Percentiles rank a stretch among this genome's conserved stretches.
Conservation (phyloP, 306 rosid genomes). For the Myrica gale region DNA sequence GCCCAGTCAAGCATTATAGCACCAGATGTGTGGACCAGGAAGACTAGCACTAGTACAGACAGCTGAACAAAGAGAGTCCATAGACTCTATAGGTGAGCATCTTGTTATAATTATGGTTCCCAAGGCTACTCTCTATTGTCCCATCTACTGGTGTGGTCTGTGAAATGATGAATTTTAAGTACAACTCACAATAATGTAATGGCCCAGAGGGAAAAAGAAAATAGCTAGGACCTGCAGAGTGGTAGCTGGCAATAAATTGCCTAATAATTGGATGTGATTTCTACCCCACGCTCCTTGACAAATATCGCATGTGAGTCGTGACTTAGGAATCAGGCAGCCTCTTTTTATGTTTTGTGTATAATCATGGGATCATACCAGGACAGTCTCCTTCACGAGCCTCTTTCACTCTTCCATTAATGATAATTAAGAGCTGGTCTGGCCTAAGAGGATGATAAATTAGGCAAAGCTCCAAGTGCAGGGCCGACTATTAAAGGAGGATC, state of each 20-base stretch:
- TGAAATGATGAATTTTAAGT: constrained; percentile 33
- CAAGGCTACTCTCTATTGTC: not conserved
- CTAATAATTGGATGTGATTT: constrained; percentile 41
- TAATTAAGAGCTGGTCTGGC: not conserved
- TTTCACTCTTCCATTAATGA: constrained; percentile 13
- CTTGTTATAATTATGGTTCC: too few species aligned
- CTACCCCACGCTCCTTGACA: constrained; percentile 32
- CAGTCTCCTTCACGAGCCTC: constrained; percentile 27
- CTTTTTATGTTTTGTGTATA: constrained; percentile 28
- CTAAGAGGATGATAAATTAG: constrained; percentile 24
- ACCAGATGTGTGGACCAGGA: too few species aligned
- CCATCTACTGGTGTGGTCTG: constrained; percentile 25
- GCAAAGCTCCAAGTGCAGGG: constrained; percentile 19
- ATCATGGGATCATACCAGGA: too few species aligned
- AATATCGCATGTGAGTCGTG: constrained; percentile 50
- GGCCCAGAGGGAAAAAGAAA: not conserved
- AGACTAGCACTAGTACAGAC: too few species aligned
- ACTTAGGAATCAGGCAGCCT: constrained; percentile 16
- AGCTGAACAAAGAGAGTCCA: too few species aligned
- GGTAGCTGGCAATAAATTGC: constrained; percentile 27
- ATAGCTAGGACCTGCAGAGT: not conserved
- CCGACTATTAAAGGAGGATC: constrained; percentile 29
- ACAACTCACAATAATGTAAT: constrained; percentile 21
- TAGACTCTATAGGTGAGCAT: too few species aligned
- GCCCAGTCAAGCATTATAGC: too few species aligned